Percentiles rank a stretch among this genome's conserved stretches.
Conservation (phyloP, 2,329 filamentous ascomycete species). For the Aureobasidium zeae region DNA sequence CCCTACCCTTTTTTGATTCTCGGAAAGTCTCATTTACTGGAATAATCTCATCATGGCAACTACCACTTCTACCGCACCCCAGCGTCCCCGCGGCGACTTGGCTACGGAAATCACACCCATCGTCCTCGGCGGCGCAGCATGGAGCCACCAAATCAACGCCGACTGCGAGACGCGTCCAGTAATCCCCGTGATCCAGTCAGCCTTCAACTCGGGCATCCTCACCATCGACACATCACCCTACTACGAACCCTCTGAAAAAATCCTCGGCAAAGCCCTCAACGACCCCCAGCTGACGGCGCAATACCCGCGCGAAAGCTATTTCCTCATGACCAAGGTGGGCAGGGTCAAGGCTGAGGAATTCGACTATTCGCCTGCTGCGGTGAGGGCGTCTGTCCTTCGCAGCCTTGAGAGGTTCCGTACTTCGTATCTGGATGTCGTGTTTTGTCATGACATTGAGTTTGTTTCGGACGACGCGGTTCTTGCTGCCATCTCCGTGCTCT, state of each 20-base stretch:
- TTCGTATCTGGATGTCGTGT: slow-evolving; percentile 61
- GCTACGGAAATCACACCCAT: slow-evolving; percentile 52
- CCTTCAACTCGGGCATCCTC: slow-evolving; percentile 56
- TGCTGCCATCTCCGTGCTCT: slow-evolving; percentile 50
- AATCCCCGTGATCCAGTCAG: slow-evolving; percentile 55
- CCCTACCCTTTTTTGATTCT: too few species aligned
- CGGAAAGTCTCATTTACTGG: too few species aligned
- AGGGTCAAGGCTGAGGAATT: slow-evolving; percentile 54
- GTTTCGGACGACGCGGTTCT: slow-evolving; percentile 52
- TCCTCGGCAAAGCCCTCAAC: slow-evolving; percentile 51
- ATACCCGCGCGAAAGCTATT: slow-evolving; percentile 47
- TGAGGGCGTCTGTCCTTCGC: slow-evolving; percentile 53
- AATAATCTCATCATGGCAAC: too few species aligned
- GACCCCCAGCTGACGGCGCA: slow-evolving; percentile 45
- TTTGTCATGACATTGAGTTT: slow-evolving; percentile 69
- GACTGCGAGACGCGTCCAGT: slow-evolving; percentile 58
- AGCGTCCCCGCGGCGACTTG: neutral
- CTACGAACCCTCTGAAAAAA: slow-evolving; percentile 69
- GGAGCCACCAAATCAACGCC: slow-evolving; percentile 68
- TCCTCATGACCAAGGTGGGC: slow-evolving; percentile 63
- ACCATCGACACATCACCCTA: slow-evolving; percentile 79
- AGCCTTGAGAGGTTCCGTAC: slow-evolving; percentile 55
- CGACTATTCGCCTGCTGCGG: slow-evolving; percentile 57
- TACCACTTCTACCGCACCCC: neutral
- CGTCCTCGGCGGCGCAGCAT: slow-evolving; percentile 70